Evolutionary conservation across 305 asterid genomes (phyloP), one percentile per base, ranked within the genome.

Genomic region (Fraxinus xanthoxyloides): DNA sequence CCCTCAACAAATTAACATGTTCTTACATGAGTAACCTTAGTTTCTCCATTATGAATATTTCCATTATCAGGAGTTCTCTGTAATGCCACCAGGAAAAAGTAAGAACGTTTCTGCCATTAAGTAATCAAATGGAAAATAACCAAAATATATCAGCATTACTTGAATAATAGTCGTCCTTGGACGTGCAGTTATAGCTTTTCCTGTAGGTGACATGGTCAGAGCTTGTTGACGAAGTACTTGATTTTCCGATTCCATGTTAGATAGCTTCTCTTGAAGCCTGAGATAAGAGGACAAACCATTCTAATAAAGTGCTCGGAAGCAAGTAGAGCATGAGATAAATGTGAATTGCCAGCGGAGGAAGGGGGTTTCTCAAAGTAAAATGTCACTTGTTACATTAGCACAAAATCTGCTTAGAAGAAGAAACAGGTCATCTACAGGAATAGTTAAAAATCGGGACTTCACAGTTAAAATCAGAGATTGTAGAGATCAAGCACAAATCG

Each of bases 181-280:
- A 75, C 98, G 90, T 79, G 97, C 87, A 87, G 99, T 88, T 81
- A 91, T 61, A 83, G 96, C 72, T 89, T 90, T 94, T 81, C 98
- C 98, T 36, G 97, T 95, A 15, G 99, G 98, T 79, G 99, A 97
- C 98, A 97, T 90, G 77, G 94, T 89, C 83, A 97, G 86, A 81
- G 99, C 97, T 90, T 92, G 98, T 84, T 97, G 98, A 85, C 99
- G 98, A 83, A 97, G 96, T 74, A 97, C 97, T 93, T 97, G 99
- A 87, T 95, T 97, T 89, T 97, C 99, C 3, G 99, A 97, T 85
- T 97, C 99, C 63, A 85, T 87, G 84, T 97, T 97, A 19, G 97
- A 92, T 65, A 95, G 92, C 90, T 95, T 95, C 90, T 97, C 99
- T 89, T 97, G 98, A 87, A 95, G 91, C 86, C 99, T 97, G 90